Evolutionary conservation across 2,329 filamentous ascomycete species (phyloP).

Genomic region (Pseudogymnoascus sp.): DNA sequence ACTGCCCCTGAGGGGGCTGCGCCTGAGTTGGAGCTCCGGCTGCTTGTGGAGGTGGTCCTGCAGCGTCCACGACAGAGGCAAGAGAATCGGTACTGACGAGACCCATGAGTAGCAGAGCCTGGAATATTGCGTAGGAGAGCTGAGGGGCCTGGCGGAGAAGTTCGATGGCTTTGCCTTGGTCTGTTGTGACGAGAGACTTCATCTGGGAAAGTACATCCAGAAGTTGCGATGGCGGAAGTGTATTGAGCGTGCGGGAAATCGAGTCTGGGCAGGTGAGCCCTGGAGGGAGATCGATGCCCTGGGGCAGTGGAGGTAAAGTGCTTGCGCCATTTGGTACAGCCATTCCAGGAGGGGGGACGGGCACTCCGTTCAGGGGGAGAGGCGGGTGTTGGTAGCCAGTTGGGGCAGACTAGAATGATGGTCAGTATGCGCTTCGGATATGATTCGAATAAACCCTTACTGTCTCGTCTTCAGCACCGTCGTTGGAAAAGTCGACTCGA

Average conservation of each 20-base stretch:
- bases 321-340: slow-evolving; percentile 30
- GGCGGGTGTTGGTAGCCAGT: slow-evolving; percentile 27
- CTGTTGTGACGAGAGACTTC: slow-evolving; percentile 76
- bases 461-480: slow-evolving; percentile 58
- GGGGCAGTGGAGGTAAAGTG: slow-evolving; percentile 64
- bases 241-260: slow-evolving; percentile 83
- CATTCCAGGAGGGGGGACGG: slow-evolving; percentile 25
- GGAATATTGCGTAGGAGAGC: slow-evolving; percentile 89
- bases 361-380: slow-evolving; percentile 27
- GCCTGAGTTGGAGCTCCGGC: neutral
- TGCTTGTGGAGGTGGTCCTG: slow-evolving; percentile 26
- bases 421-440: neutral
- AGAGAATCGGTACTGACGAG: slow-evolving; percentile 81
- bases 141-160: slow-evolving; percentile 84
- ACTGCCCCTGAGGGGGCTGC: slow-evolving; percentile 11
- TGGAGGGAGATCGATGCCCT: slow-evolving; percentile 74
- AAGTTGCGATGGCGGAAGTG: slow-evolving; percentile 77
- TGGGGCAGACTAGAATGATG: slow-evolving; percentile 22
- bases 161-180: slow-evolving; percentile 76
- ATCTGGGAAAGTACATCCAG: slow-evolving; percentile 91
- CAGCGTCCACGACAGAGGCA: slow-evolving; percentile 63
- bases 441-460: slow-evolving; percentile 9
- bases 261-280: slow-evolving; percentile 80
- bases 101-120: slow-evolving; percentile 85
- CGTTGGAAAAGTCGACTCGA: slow-evolving; percentile 91